Evolutionary conservation across 805 yeast genomes (phyloP).

Genomic region (Blastobotrys robertii): DNA sequence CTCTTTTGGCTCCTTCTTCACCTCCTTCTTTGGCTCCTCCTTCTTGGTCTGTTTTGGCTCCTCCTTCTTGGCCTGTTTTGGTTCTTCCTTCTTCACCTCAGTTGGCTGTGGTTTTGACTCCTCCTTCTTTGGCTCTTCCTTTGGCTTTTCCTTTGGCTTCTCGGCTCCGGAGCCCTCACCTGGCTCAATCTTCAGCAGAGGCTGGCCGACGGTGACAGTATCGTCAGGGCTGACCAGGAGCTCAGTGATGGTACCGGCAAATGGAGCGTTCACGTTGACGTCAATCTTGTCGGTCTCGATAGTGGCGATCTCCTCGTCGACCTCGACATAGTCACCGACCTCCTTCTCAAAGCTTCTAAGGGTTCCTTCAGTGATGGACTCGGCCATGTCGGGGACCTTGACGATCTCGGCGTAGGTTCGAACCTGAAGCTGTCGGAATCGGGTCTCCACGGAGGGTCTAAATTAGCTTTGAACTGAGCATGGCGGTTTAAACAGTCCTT

Average conservation of each 20-base stretch:
- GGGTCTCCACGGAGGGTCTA: too few species aligned
- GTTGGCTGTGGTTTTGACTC: conserved; percentile 19
- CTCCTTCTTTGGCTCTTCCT: conserved; percentile 20
- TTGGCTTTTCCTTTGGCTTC: conserved; percentile 17
- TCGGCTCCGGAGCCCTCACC: conserved; percentile 44
- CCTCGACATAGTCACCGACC: conserved; percentile 80
- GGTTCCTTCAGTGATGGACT: conserved; percentile 95
- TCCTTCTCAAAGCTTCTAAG: conserved; percentile 47
- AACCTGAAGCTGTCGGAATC: too few species aligned
- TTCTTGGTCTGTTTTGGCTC: conserved; percentile 18
- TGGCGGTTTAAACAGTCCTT: too few species aligned
- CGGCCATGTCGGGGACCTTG: conserved; percentile 98
- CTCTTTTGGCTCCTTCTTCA: conserved; percentile 27
- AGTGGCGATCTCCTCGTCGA: conserved; percentile 88
- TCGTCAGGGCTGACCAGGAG: conserved; percentile 76
- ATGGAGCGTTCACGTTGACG: conserved; percentile 92
- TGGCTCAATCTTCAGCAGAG: conserved; percentile 75
- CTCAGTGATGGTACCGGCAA: conserved; percentile 82
- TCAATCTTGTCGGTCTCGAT: conserved; percentile 98
- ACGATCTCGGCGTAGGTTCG: conserved; percentile 36
- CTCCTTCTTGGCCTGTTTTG: conserved; percentile 17
- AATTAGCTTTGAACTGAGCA: too few species aligned
- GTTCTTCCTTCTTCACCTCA: conserved; percentile 28
- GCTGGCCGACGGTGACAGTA: conserved; percentile 95
- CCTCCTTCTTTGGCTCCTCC: conserved; percentile 19